Base-by-base conservation (phyloP, 2,329 filamentous ascomycete genomes). In the Talaromyces amestolkiae region DNA sequence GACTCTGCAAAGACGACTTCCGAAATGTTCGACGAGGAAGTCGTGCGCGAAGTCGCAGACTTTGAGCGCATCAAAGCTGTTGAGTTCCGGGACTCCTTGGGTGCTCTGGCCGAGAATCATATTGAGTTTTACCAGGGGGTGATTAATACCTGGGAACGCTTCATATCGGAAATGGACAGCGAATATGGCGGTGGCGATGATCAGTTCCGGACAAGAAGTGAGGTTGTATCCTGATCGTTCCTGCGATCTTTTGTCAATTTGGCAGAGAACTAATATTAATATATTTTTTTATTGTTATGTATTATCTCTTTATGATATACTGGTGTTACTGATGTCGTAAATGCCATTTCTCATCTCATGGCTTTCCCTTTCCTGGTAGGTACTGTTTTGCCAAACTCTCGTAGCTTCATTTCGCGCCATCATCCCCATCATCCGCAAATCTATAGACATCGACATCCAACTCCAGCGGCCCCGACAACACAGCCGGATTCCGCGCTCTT, bases 41-140 rank as follows among this genome's bases (percentile, higher is more conserved):
- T 97, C 1, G 90, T 98, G 51, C 90, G 91, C 73, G 95, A 99
- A 77, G 91, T 97, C 0, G 86, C 86, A 22, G 93, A 97, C 75
- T 99, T 99, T 79, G 95, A 99, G 80, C 87, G 93, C 65, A 98
- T 98, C 83, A 99, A 99, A 83, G 88, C 92, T 45, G 84, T 91
- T 49, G 94, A 99, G 82, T 96, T 99, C 79, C 91, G 92, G 77
- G 86, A 90, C 69, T 93, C 95, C 71, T 84, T 99, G 59, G 92
- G 92, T 2, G 88, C 87, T 2, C 79, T 99, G 58, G 92, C 94
- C 0, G 90, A 94, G 73, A 88, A 91, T 19, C 92, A 99, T 76
- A 87, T 96, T 47, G 86, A 88, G 11, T 98, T 97, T 77, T 99
- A 97, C 76, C 87, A 87, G 65, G 86, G 86, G 24, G 90, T 92